Evolutionary conservation across 2,329 filamentous ascomycete species (phyloP), one percentile per base, ranked within the genome.

Genomic region (Keithomyces neogunnii): DNA sequence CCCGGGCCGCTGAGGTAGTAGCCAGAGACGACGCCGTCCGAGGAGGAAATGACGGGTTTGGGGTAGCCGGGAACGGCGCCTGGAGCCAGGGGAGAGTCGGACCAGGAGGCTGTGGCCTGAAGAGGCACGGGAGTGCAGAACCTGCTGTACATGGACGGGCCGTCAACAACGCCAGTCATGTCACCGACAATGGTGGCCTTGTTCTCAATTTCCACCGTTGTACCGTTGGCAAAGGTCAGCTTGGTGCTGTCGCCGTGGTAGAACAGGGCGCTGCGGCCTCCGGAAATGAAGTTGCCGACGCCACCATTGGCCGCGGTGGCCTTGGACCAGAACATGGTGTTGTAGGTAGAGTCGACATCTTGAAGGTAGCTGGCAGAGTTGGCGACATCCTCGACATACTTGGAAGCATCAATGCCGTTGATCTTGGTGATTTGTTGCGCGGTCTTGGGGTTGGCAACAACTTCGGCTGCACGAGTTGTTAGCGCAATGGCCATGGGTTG

Each of bases 141-240:
- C 47, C 57, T 61, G 19, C 56, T 47, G 48, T 66, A 71, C 55
- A 67, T 65, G 10, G 63, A 63, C 2, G 55, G 54, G 5, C 68
- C 67, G 44, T 68, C 63, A 0, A 57, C 56, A 6, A 71, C 58
- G 43, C 57, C 60, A 5, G 55, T 57, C 50, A 69, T 59, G 42
- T 64, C 52, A 4, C 55, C 54, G n/a, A 58, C 58, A 44, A 70
- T 59, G 1, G 47, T 48, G 3, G 68, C 66, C 7, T 56, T 57
- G 42, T 70, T 70, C 47, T 63, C 57, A 5, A 63, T 51, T 1
- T 59, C 60, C 11, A 59, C 31, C 36, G 55, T 58, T 5, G 65
- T 67, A 45, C 69, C 69, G 55, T 72, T 69, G 33, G 58, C 62
- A 45, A 69, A 72, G 2, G 64, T 66, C 4, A 71, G 50, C 1